Conservation (phyloP, 495 filamentous ascomycete genomes). For the Hypoxylon lienhwacheense region DNA sequence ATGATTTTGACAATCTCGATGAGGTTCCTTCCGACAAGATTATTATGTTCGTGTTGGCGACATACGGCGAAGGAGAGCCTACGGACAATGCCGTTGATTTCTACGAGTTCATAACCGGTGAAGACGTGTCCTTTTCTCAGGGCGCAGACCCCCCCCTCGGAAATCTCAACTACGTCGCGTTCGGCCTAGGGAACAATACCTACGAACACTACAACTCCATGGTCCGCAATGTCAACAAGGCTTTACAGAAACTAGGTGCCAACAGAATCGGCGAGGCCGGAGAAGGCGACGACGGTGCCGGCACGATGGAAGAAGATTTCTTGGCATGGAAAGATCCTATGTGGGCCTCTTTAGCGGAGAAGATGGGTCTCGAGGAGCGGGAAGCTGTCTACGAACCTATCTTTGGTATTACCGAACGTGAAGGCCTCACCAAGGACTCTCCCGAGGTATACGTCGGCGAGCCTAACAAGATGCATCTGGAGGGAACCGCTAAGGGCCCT, state of each 20-base stretch:
- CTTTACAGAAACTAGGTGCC: constrained; percentile 78
- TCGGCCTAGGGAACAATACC: constrained; percentile 97
- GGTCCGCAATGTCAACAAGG: constrained; percentile 86
- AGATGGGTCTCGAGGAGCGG: constrained; percentile 89
- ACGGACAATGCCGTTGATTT: constrained; percentile 99
- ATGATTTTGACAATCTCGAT: constrained; percentile 95
- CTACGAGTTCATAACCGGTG: constrained; percentile 89
- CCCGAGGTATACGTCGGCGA: constrained; percentile 92
- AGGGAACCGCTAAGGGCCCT: constrained; percentile 81
- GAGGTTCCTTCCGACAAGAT: constrained; percentile 85
- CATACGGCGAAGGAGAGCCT: constrained; percentile 97
- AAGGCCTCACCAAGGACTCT: constrained; percentile 72
- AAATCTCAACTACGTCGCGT: constrained; percentile 90
- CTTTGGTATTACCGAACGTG: constrained; percentile 78
- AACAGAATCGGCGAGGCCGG: constrained; percentile 82
- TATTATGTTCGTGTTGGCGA: constrained; percentile 93
- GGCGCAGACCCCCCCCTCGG: constrained; percentile 75
- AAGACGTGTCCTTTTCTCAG: constrained; percentile 79
- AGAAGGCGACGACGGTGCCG: constrained; percentile 96
- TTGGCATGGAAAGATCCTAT: constrained; percentile 99
- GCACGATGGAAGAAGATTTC: constrained; percentile 99
- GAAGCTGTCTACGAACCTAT: constrained; percentile 95
- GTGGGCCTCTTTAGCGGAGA: constrained; percentile 81
- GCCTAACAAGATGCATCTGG: constrained; percentile 93
- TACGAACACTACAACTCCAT: constrained; percentile 99